phyloP scores from a whole-genome alignment of 768 basidiomycete species.

The Xerocomellus intermedius region DNA sequence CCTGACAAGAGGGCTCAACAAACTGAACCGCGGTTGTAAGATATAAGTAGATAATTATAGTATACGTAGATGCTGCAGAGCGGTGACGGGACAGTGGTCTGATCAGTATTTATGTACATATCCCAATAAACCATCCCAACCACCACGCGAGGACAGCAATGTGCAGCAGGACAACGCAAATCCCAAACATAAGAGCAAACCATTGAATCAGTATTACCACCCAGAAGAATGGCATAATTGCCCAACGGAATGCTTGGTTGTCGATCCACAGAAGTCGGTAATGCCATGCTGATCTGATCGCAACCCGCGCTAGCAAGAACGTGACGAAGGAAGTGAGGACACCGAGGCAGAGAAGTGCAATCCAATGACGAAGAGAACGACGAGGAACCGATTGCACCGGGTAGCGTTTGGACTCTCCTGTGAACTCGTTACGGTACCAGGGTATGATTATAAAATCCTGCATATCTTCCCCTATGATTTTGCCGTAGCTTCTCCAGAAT shows the following conservation, averaged over 20 bases:
- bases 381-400: conserved; percentile 54
- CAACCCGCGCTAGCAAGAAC: conserved; percentile 57
- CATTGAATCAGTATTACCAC: conserved; percentile 64
- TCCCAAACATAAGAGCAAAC: conserved; percentile 61
- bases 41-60: conserved; percentile 16
- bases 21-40: not conserved
- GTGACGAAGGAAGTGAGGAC: conserved; percentile 46
- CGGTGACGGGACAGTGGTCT: not conserved
- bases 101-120: conserved; percentile 37
- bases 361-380: conserved; percentile 69
- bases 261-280: conserved; percentile 58
- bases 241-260: conserved; percentile 61
- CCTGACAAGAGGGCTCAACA: not conserved
- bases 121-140: conserved; percentile 65
- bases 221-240: conserved; percentile 61
- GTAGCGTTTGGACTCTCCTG: conserved; percentile 71
- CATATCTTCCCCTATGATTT: conserved; percentile 76
- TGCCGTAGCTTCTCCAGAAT: conserved; percentile 80
- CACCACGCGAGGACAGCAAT: conserved; percentile 67
- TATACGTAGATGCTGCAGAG: conserved; percentile 6
- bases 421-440: conserved; percentile 81
- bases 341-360: conserved; percentile 55
- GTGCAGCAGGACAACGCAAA: conserved; percentile 55
- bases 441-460: conserved; percentile 81
- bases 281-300: conserved; percentile 51